phyloP scores from a whole-genome alignment of 306 rosid genomes.

The Prunus armeniaca region DNA sequence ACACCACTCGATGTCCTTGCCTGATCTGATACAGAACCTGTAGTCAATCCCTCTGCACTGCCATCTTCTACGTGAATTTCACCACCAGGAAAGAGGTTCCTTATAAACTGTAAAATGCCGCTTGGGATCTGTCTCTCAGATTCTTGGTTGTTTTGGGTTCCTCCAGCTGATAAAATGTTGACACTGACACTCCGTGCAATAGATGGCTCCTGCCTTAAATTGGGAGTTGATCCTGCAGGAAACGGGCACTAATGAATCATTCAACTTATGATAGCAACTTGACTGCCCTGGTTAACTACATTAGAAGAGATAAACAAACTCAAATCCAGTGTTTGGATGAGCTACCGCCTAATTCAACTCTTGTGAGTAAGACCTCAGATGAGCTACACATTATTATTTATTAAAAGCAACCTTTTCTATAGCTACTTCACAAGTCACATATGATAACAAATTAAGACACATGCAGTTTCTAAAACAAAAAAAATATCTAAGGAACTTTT shows the following conservation, averaged over 20 bases:
- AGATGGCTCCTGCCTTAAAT: constrained; percentile 38
- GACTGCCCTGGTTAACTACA: neutral
- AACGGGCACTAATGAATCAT: constrained; percentile 13
- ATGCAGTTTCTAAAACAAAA: neutral
- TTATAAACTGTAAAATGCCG: constrained; percentile 52
- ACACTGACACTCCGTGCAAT: constrained; percentile 56
- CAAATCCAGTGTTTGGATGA: neutral
- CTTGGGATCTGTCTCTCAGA: constrained; percentile 72
- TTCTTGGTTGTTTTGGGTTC: constrained; percentile 62
- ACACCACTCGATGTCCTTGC: constrained; percentile 48
- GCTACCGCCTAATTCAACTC: neutral
- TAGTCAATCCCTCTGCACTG: constrained; percentile 48
- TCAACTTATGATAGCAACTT: neutral
- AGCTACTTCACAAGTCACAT: neutral
- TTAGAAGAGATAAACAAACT: neutral
- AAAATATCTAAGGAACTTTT: neutral
- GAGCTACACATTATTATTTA: neutral
- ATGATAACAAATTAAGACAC: neutral
- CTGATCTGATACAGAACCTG: constrained; percentile 40
- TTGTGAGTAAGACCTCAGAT: neutral
- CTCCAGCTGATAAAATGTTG: constrained; percentile 66
- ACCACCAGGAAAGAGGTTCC: constrained; percentile 81
- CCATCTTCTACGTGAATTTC: constrained; percentile 82
- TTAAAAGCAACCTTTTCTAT: neutral
- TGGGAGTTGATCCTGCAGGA: constrained; percentile 55